Evolutionary conservation across 108 stramenopile species (phyloP).

Genomic region (Skeletonema tropicum): DNA sequence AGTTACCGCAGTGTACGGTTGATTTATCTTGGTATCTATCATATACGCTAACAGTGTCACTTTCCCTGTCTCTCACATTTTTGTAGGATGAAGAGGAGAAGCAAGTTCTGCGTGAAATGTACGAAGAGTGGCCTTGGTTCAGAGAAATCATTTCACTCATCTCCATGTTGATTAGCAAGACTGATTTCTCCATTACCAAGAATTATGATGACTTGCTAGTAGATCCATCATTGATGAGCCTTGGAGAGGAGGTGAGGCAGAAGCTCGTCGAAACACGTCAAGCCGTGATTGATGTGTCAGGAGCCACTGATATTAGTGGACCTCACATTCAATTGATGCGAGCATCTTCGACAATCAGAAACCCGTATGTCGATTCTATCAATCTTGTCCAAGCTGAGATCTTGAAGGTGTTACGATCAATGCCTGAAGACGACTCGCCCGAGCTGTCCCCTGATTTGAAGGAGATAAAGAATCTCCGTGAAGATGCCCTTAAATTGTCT

Average conservation of each 20-base stretch:
- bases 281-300: constrained; percentile 84
- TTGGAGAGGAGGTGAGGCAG: constrained; percentile 85
- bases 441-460: constrained; percentile 53
- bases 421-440: constrained; percentile 66
- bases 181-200: constrained; percentile 88
- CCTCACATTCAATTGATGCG: constrained; percentile 85
- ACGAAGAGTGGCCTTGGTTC: constrained; percentile 96
- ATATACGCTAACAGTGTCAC: neutral
- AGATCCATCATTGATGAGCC: constrained; percentile 56
- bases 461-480: constrained; percentile 58
- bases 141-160: constrained; percentile 91
- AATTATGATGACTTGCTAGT: constrained; percentile 94
- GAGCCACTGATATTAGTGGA: constrained; percentile 75
- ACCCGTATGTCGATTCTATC: constrained; percentile 97
- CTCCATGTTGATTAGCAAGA: constrained; percentile 95
- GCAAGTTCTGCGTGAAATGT: constrained; percentile 83
- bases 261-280: constrained; percentile 85
- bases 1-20: constrained; percentile 11
- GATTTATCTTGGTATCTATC: neutral
- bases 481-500: constrained; percentile 89
- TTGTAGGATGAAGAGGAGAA: constrained; percentile 56
- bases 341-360: constrained; percentile 84
- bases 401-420: constrained; percentile 79
- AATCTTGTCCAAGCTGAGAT: constrained; percentile 96
- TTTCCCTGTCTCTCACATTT: neutral